Conservation (phyloP, 2,329 filamentous ascomycete genomes). For the Botryotinia calthae region DNA sequence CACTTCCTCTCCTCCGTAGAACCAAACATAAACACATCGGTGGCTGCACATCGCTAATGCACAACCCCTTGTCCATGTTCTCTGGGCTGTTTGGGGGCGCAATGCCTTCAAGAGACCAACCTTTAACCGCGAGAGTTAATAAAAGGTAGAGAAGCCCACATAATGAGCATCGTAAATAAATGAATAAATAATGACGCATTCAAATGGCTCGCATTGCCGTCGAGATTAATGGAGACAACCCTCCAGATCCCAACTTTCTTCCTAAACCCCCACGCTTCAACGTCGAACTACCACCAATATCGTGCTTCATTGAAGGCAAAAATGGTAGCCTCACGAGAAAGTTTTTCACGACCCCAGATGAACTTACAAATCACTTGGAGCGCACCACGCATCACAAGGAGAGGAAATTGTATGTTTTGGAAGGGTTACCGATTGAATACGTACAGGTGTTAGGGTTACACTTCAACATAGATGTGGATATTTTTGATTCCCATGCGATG, state of each 20-base stretch:
- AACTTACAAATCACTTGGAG: constrained; percentile 1
- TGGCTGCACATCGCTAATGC: constrained; percentile 8
- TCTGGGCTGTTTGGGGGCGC: not conserved
- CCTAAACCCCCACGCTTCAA: not conserved
- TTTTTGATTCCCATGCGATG: constrained; percentile 10
- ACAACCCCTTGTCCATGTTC: not conserved
- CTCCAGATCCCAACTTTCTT: not conserved
- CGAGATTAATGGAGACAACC: not conserved
- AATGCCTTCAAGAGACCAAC: not conserved
- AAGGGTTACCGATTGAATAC: constrained; percentile 8
- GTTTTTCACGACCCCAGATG: not conserved
- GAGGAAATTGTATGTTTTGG: not conserved
- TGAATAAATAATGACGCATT: not conserved
- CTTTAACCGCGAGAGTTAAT: not conserved
- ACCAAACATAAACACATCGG: not conserved
- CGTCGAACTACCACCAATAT: not conserved
- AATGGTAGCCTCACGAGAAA: not conserved
- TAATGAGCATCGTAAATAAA: not conserved
- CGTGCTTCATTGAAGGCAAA: not conserved
- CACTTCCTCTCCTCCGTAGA: not conserved
- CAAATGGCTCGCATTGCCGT: not conserved
- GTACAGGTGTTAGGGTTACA: not conserved
- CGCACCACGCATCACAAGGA: not conserved
- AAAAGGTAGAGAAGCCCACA: not conserved
- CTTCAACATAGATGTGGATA: constrained; percentile 6